These are phyloP conservation scores for Magnaporthiopsis incrustans DNA, from an alignment of 2,329 filamentous ascomycete genomes.

Conservation along the genomic window DNA sequence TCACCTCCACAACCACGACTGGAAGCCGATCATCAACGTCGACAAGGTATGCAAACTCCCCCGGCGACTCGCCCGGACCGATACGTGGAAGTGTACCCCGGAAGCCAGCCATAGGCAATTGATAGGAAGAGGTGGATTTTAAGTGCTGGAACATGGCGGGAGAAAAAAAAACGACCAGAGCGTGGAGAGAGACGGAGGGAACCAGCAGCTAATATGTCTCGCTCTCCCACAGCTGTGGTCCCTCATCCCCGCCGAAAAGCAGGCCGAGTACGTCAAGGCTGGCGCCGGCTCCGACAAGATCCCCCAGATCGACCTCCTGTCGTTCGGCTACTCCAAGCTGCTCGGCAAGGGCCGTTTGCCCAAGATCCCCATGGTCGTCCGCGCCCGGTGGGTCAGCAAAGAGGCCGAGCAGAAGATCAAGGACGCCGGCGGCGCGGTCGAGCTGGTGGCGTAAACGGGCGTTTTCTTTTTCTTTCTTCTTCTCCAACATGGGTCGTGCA, in stretches of 20 bases:
- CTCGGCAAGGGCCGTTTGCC: conserved; percentile 97
- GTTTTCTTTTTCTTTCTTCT: conserved; percentile 5
- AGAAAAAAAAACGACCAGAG: too few relatives aligned
- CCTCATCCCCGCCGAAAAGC: conserved; percentile 85
- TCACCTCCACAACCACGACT: conserved; percentile 91
- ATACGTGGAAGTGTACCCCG: not conserved
- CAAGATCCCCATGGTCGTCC: conserved; percentile 86
- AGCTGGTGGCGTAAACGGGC: conserved; percentile 74
- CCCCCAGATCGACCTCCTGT: conserved; percentile 94
- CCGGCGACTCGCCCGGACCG: not conserved
- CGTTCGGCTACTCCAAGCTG: conserved; percentile 96
- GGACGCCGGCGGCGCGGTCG: conserved; percentile 90
- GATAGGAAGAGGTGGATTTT: not conserved
- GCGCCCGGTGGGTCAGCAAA: conserved; percentile 89
- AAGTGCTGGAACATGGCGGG: too few relatives aligned
- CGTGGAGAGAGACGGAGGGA: not conserved
- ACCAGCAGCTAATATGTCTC: not conserved
- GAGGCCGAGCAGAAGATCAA: conserved; percentile 99
- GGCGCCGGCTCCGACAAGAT: conserved; percentile 80
- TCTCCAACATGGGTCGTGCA: not conserved
- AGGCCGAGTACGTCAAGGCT: conserved; percentile 74
- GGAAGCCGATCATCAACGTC: conserved; percentile 98
- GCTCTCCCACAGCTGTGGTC: conserved; percentile 67
- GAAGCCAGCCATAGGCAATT: not conserved
- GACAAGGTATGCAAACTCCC: conserved; percentile 66